These are phyloP conservation scores for Sphaerosporella brunnea DNA, from an alignment of 495 filamentous ascomycete genomes.

Conservation along the genomic window DNA sequence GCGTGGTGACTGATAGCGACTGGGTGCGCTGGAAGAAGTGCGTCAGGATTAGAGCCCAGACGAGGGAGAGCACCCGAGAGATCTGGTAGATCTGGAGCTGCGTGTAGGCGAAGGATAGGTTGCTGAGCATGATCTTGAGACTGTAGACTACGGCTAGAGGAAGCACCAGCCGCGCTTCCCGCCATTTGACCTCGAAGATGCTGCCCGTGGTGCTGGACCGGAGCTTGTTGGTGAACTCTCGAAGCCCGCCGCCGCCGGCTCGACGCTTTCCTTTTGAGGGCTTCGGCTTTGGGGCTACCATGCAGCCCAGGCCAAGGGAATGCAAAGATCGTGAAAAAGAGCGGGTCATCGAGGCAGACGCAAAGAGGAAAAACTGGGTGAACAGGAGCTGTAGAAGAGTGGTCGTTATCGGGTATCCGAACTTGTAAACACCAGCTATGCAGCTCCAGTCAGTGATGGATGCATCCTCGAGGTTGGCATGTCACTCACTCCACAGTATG, in stretches of 20 bases:
- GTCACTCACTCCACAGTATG: slow-evolving; percentile 29
- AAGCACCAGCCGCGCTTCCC: slow-evolving; percentile 29
- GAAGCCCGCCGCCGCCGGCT: slow-evolving; percentile 22
- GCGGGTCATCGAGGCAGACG: slow-evolving; percentile 28
- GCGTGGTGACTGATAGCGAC: slow-evolving; percentile 30
- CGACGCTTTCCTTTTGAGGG: slow-evolving; percentile 23
- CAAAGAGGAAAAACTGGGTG: slow-evolving; percentile 31
- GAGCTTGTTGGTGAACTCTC: slow-evolving; percentile 31
- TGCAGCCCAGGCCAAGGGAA: slow-evolving; percentile 27
- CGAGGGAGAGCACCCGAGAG: slow-evolving; percentile 32
- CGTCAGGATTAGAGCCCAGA: slow-evolving; percentile 32
- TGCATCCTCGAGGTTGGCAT: slow-evolving; percentile 9
- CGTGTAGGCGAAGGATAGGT: slow-evolving; percentile 37
- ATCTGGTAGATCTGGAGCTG: slow-evolving; percentile 33
- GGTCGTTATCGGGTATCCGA: slow-evolving; percentile 34
- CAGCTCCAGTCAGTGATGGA: too few relatives aligned
- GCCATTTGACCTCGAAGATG: slow-evolving; percentile 33
- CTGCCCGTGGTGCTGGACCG: slow-evolving; percentile 27
- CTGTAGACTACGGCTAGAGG: slow-evolving; percentile 33
- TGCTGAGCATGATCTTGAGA: slow-evolving; percentile 33
- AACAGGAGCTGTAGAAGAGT: slow-evolving; percentile 34
- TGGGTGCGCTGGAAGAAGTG: slow-evolving; percentile 28
- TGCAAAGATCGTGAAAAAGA: slow-evolving; percentile 26
- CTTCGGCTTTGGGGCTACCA: slow-evolving; percentile 25
- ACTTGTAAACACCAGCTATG: slow-evolving; percentile 39